phyloP scores from a whole-genome alignment of 805 yeast species.

The Metschnikowia peoriensis region DNA sequence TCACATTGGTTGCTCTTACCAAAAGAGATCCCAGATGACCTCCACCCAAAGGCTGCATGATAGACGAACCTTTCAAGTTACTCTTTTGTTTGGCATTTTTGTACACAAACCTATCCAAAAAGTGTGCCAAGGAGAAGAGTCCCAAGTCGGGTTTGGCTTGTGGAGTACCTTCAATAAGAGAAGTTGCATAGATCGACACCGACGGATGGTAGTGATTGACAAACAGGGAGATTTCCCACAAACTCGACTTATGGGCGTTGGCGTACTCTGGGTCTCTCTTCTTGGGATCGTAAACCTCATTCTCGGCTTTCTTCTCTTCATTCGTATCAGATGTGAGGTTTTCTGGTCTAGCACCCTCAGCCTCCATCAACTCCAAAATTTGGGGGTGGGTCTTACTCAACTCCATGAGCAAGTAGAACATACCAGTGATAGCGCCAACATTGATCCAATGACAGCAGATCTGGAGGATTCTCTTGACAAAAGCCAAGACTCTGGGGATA shows the following conservation, averaged over 20 bases:
- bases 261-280: conserved; percentile 92
- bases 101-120: conserved; percentile 93
- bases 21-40: conserved; percentile 66
- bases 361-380: conserved; percentile 59
- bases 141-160: conserved; percentile 85
- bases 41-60: conserved; percentile 97
- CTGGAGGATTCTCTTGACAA: conserved; percentile 87
- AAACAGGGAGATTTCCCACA: conserved; percentile 85
- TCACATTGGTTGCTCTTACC: conserved; percentile 56
- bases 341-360: conserved; percentile 47
- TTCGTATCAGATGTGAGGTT: conserved; percentile 31
- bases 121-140: conserved; percentile 80
- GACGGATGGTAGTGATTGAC: conserved; percentile 90
- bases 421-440: conserved; percentile 84
- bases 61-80: conserved; percentile 77
- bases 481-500: conserved; percentile 72
- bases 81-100: conserved; percentile 83
- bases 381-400: conserved; percentile 64
- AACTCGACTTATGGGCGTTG: conserved; percentile 74
- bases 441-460: conserved; percentile 83
- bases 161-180: conserved; percentile 50
- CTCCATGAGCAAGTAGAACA: conserved; percentile 70
- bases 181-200: conserved; percentile 72
- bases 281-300: conserved; percentile 64
- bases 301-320: neutral